phyloP scores from a whole-genome alignment of 805 yeast genomes.

The Yarrowia porcina region DNA sequence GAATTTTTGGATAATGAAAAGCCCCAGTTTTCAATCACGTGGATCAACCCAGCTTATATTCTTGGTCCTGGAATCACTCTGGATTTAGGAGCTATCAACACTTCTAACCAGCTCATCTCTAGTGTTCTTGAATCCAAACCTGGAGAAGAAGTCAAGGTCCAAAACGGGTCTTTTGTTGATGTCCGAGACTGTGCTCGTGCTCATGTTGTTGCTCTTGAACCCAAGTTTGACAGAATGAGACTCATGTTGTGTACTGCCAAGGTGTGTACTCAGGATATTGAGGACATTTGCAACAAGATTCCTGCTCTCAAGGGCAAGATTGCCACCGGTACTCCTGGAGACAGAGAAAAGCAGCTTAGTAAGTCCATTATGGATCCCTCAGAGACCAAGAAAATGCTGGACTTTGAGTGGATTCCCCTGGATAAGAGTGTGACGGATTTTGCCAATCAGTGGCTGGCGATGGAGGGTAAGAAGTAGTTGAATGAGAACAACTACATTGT shows the following conservation, averaged over 20 bases:
- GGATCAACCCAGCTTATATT: conserved; percentile 37
- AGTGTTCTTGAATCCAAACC: not conserved
- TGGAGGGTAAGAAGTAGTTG: too few relatives aligned
- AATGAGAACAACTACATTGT: too few relatives aligned
- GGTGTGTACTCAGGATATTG: conserved; percentile 27
- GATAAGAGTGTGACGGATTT: conserved; percentile 8
- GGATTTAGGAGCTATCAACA: conserved; percentile 35
- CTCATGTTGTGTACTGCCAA: conserved; percentile 31
- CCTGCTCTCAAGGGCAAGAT: not conserved
- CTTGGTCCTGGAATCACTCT: conserved; percentile 38
- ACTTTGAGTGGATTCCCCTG: not conserved
- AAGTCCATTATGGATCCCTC: not conserved
- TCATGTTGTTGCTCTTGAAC: conserved; percentile 48
- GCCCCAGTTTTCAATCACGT: conserved; percentile 33
- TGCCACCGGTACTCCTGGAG: not conserved
- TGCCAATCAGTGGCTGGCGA: not conserved
- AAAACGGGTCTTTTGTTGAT: conserved; percentile 40
- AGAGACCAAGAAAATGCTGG: not conserved
- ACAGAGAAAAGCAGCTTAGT: not conserved
- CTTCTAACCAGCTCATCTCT: conserved; percentile 34
- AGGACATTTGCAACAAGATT: conserved; percentile 27
- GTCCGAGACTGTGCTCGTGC: conserved; percentile 62
- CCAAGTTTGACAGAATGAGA: conserved; percentile 32
- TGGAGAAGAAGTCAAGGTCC: conserved; percentile 28
- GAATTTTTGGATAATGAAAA: conserved; percentile 41